Conservation (phyloP, 2,329 filamentous ascomycete species). For the Beauveria sp. region DNA sequence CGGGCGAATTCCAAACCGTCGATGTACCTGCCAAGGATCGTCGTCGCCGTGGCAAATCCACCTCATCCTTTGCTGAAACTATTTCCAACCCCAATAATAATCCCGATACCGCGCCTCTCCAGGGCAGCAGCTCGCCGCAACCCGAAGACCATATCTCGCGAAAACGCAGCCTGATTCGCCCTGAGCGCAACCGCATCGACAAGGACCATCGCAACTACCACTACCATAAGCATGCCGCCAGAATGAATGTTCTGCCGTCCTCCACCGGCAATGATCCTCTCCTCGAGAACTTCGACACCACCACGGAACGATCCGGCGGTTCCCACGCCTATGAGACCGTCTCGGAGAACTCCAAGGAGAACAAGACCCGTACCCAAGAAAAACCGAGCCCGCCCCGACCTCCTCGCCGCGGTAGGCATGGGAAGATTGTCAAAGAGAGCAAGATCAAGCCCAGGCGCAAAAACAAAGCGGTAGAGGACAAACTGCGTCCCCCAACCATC, state of each 20-base stretch:
- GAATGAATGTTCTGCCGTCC: constrained; percentile 85
- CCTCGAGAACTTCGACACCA: constrained; percentile 66
- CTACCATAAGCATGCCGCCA: constrained; percentile 88
- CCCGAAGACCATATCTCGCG: constrained; percentile 40
- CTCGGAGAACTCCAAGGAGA: constrained; percentile 36
- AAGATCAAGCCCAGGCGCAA: constrained; percentile 41
- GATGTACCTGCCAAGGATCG: constrained; percentile 29
- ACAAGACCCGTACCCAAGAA: constrained; percentile 19
- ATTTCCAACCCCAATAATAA: constrained; percentile 46
- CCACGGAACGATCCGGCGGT: constrained; percentile 43
- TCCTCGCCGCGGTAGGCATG: constrained; percentile 37
- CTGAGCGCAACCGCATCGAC: constrained; percentile 79
- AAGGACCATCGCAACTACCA: constrained; percentile 89
- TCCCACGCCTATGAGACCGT: constrained; percentile 38
- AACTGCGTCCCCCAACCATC: constrained; percentile 70
- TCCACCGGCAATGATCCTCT: constrained; percentile 89
- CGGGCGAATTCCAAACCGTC: constrained; percentile 39
- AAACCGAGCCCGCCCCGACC: constrained; percentile 22
- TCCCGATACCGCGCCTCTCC: constrained; percentile 34
- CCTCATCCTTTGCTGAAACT: constrained; percentile 51
- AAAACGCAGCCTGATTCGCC: constrained; percentile 83
- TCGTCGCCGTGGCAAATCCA: constrained; percentile 50
- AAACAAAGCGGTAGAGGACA: constrained; percentile 49
- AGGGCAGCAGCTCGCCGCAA: constrained; percentile 1
- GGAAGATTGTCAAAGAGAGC: constrained; percentile 56